Conservation (phyloP, 192 early-diverging fungal species). For the Coemansia sp. region DNA sequence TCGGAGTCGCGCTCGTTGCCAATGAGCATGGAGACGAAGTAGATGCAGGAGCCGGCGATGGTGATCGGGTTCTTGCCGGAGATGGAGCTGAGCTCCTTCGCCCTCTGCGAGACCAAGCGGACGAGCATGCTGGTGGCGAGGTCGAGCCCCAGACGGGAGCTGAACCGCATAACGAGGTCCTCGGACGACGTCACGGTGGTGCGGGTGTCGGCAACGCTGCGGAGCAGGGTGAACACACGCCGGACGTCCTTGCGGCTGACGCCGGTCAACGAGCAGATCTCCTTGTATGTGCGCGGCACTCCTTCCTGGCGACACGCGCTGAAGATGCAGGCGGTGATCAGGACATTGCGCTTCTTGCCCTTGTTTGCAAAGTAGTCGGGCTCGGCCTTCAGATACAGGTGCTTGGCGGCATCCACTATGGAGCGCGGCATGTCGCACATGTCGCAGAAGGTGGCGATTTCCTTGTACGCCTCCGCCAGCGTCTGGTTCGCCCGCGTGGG, state of each 20-base stretch:
- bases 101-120: constrained; percentile 63
- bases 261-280: constrained; percentile 82
- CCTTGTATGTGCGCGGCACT: constrained; percentile 84
- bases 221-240: constrained; percentile 55
- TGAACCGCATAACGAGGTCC: constrained; percentile 75
- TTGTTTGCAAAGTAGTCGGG: constrained; percentile 61
- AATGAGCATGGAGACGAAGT: constrained; percentile 72
- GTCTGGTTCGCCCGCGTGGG: constrained; percentile 65
- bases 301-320: constrained; percentile 81
- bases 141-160: constrained; percentile 66
- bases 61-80: constrained; percentile 84
- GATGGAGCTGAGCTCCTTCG: constrained; percentile 69
- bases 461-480: constrained; percentile 73
- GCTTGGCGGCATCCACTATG: constrained; percentile 85
- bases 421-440: constrained; percentile 71
- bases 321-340: constrained; percentile 87
- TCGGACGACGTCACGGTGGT: constrained; percentile 63
- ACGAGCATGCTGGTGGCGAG: constrained; percentile 64
- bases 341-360: constrained; percentile 72
- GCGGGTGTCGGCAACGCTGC: constrained; percentile 48
- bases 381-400: constrained; percentile 81
- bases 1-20: constrained; percentile 60
- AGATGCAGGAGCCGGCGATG: constrained; percentile 84
- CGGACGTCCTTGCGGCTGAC: constrained; percentile 89
- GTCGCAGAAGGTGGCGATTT: constrained; percentile 81